Evolutionary conservation across 345 rosid genomes (phyloP), one percentile per base, ranked within the genome.

Genomic region (Melastoma malabathricum): DNA sequence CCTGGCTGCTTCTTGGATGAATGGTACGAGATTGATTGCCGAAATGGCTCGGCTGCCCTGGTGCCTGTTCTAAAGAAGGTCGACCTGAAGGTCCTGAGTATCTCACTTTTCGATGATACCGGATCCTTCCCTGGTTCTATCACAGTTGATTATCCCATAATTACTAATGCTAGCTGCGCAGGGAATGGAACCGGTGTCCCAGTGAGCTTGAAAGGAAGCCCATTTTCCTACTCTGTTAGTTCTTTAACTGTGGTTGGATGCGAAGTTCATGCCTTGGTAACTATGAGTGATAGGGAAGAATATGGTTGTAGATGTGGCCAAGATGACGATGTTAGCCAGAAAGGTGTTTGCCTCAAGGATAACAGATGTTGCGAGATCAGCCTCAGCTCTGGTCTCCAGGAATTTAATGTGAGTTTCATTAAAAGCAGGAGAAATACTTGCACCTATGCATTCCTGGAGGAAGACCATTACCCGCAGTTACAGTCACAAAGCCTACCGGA

Each of bases 1-100:
- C 22, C 23, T 17, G 8, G 22, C 25, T 47, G 50, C 25, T 47
- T 47, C 50, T 47, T 47, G 20, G 23, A 47, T 18, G 50, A 47
- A 16, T 47, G 50, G 50, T 47, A 47, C 22, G 50, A 47, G 50
- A 14, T 47, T 17, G 50, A 17, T 23, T 47, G 50, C 50, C 23
- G 14, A 47, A 15, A 19, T 18, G 13, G 25, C 18, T 15, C 19
- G 50, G 15, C 20, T 47, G 17, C n/a, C 10, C 50, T 13, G 7
- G 31, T 27, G 31, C 31, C 31, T 6, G 3, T 27, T 27, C 50
- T 47, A 47, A 47, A 47, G 50, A 47, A 47, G 50, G 13, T n/a
- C 4, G 6, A 47, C 20, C 22, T 47, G 50, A 13, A 47, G 50
- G 50, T 47, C 13, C 10, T n/a, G 25, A 47, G 22, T 14, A 47